Base-by-base conservation (phyloP, 2,329 filamentous ascomycete genomes). In the Pestalotiopsis sp. region DNA sequence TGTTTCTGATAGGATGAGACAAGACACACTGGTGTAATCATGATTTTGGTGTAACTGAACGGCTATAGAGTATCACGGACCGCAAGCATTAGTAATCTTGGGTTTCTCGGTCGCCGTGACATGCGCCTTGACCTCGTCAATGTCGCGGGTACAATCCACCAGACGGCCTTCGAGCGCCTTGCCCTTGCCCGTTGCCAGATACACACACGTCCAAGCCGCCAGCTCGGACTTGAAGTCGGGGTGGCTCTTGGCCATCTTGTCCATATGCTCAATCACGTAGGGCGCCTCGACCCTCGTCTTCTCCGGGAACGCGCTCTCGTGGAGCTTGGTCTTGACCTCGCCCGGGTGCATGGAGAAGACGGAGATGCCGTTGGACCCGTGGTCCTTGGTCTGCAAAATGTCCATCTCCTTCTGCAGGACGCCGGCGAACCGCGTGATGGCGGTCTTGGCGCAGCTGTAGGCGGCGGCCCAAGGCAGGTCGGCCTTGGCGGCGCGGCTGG, bases 221-320 rank as follows among this genome's bases (percentile, higher is more conserved):
- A 31, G 12, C 45, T 57, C 64, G 14, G 45, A 45, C 49, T 57
- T 58, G 64, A 66, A 66, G 27, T 66, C 45, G 49, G 64, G 64
- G 13, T 39, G 64, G 20, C 17, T 57, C 45, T 58, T 66, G 17
- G 45, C 64, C 45, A 66, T 66, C 64, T 66, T 56, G 12, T 57
- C 64, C 64, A 66, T 66, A 25, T 66, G 64, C 31, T 66, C 64
- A 31, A 66, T 39, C 45, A 66, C 64, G 36, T 66, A 66, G 9
- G 64, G 64, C 31, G 64, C 64, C 45, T 66, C 64, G 13, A 14
- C n/a, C 31, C 38, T 66, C 7, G 64, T 66, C 64, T 59, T 66
- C n/a, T 66, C 64, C 13, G 64, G 64, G 45, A 57, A 66, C 7
- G 64, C 64, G 31, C 23, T 66, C 64, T 57, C 12, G 31, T 66